Evolutionary conservation across 2,329 filamentous ascomycete genomes (phyloP).

Genomic region (Aureobasidium musti): DNA sequence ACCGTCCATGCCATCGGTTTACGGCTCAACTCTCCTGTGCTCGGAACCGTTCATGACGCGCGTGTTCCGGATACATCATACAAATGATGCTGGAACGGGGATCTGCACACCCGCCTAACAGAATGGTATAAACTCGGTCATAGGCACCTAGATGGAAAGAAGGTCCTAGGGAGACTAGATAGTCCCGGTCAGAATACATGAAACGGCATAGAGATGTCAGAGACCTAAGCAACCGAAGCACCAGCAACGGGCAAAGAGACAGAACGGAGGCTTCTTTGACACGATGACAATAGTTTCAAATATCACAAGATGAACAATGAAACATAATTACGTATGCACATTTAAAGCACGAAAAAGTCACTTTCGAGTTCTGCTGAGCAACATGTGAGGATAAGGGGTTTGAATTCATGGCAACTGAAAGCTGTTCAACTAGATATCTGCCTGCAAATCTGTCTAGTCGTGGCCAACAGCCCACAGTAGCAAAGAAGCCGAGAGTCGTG

Average conservation of each 20-base stretch:
- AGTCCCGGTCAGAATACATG: not conserved
- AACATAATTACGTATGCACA: not conserved
- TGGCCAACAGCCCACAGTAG: not conserved
- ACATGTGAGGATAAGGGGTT: not conserved
- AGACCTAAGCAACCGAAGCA: not conserved
- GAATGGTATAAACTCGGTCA: not conserved
- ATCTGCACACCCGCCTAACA: not conserved
- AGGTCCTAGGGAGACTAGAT: not conserved
- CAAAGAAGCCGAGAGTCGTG: slow-evolving; percentile 3
- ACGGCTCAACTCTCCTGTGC: not conserved
- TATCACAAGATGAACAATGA: not conserved
- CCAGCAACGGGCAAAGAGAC: not conserved
- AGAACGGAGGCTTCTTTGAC: not conserved
- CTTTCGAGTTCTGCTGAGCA: no score
- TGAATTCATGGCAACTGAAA: not conserved
- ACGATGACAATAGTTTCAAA: not conserved
- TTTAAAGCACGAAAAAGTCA: not conserved
- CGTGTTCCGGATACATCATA: no score
- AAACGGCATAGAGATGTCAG: not conserved
- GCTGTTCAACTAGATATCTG: slow-evolving; percentile 7
- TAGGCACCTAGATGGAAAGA: not conserved
- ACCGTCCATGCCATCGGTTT: not conserved
- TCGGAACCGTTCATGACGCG: no score
- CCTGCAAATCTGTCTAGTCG: slow-evolving; percentile 11
- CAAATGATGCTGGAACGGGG: no score